Conservation (phyloP, 83 land plant genomes). For the Thuja plicata region DNA sequence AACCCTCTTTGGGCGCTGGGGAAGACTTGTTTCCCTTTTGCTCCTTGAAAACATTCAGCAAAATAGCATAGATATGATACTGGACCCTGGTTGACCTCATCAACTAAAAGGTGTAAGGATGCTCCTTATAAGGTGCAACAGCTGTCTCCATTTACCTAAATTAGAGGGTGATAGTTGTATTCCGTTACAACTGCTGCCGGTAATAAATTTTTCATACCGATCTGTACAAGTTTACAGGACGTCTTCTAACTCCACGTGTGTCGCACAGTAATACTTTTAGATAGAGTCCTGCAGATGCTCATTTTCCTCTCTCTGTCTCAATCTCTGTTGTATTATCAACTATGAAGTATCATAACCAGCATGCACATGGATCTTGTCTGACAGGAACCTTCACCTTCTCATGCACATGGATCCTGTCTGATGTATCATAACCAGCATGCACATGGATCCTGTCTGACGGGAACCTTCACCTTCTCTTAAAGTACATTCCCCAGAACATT, state of each 20-base stretch:
- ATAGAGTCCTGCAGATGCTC: not conserved
- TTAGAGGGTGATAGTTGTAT: too few species aligned
- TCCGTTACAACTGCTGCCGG: too few species aligned
- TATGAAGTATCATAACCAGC: slow-evolving; percentile 63
- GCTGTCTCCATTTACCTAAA: too few species aligned
- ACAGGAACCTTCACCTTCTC: slow-evolving; percentile 30
- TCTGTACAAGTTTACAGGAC: too few species aligned
- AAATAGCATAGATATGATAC: too few species aligned
- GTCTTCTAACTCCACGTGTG: not conserved
- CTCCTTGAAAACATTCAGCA: too few species aligned
- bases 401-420: slow-evolving; percentile 54
- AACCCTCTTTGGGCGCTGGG: too few species aligned
- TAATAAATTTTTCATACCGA: too few species aligned
- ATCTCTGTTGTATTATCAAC: slow-evolving; percentile 23
- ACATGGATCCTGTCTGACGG: slow-evolving; percentile 58
- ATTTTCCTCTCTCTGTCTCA: slow-evolving; percentile 3
- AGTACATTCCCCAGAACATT: not conserved
- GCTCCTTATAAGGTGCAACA: too few species aligned
- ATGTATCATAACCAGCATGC: slow-evolving; percentile 68
- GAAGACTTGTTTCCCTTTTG: too few species aligned
- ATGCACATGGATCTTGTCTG: slow-evolving; percentile 55
- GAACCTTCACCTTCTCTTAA: slow-evolving; percentile 15
- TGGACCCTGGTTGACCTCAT: too few species aligned
- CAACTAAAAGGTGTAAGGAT: too few species aligned
- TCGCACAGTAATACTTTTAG: not conserved